These are phyloP conservation scores for Yarrowia bubula DNA, from an alignment of 805 yeast species.

Conservation along the genomic window DNA sequence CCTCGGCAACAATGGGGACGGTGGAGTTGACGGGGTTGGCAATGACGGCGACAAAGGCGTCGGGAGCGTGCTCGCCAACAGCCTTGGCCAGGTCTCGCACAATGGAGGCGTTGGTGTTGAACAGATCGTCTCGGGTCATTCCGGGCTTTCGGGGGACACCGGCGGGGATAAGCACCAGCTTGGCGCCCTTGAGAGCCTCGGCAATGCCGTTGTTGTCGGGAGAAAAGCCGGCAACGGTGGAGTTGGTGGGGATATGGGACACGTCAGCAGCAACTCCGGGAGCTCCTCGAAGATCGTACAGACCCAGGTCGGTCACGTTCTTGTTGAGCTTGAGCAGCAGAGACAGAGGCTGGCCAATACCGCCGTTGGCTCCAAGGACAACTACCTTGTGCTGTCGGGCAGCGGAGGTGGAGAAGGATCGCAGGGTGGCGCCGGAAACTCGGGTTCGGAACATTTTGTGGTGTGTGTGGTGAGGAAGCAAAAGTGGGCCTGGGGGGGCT, in stretches of 20 bases:
- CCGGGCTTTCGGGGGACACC: constrained; percentile 95
- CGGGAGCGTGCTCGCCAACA: constrained; percentile 67
- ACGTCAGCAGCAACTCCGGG: constrained; percentile 89
- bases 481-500: background rate
- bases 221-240: constrained; percentile 57
- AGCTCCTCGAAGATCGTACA: constrained; percentile 80
- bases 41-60: constrained; percentile 75
- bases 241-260: constrained; percentile 73
- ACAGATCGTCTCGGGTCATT: constrained; percentile 88
- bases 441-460: constrained; percentile 24
- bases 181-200: constrained; percentile 72
- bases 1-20: constrained; percentile 84
- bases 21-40: constrained; percentile 95
- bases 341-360: constrained; percentile 91
- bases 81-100: constrained; percentile 71
- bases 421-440: constrained; percentile 22
- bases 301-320: constrained; percentile 61
- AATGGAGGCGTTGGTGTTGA: constrained; percentile 79
- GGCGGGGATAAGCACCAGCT: constrained; percentile 86
- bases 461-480: background rate
- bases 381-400: constrained; percentile 39
- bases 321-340: constrained; percentile 71
- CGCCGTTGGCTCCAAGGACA: constrained; percentile 89
- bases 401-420: constrained; percentile 27
- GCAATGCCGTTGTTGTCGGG: constrained; percentile 65